Evolutionary conservation across 2,329 filamentous ascomycete genomes (phyloP).

Genomic region (Neofusicoccum parvum): DNA sequence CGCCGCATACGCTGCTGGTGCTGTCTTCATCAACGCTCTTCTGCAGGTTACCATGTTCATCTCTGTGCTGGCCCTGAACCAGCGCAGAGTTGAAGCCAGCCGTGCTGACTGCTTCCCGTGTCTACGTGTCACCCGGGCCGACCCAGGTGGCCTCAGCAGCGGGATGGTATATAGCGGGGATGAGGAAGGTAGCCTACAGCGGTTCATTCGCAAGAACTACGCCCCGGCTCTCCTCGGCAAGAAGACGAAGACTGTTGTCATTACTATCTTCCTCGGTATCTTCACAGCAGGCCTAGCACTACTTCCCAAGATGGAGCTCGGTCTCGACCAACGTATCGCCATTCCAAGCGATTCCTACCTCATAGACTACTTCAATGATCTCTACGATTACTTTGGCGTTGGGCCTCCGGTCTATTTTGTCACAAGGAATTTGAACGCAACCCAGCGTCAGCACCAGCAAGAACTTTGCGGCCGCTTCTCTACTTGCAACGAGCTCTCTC

Average conservation of each 20-base stretch:
- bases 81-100: conserved; percentile 83
- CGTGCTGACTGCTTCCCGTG: conserved; percentile 93
- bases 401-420: conserved; percentile 98
- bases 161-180: conserved; percentile 71
- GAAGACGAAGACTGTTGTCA: conserved; percentile 74
- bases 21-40: conserved; percentile 95
- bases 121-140: conserved; percentile 74
- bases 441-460: conserved; percentile 74
- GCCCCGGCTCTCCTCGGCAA: conserved; percentile 79
- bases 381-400: conserved; percentile 87
- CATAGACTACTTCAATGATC: conserved; percentile 93
- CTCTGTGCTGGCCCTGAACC: conserved; percentile 87
- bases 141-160: conserved; percentile 65
- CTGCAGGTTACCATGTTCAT: conserved; percentile 97
- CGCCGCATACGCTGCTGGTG: conserved; percentile 91
- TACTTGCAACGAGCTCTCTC: conserved; percentile 78
- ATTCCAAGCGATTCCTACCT: conserved; percentile 93
- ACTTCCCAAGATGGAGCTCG: conserved; percentile 80
- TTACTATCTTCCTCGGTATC: conserved; percentile 82
- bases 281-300: conserved; percentile 85
- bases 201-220: conserved; percentile 88
- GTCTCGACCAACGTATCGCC: conserved; percentile 91
- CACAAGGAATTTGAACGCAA: conserved; percentile 77
- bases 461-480: conserved; percentile 90
- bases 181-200: conserved; percentile 81